A percentile compares a stretch with the other conserved stretches of the same genome.
Conservation (phyloP, 164 flowering plant species). For the Stephania japonica region DNA sequence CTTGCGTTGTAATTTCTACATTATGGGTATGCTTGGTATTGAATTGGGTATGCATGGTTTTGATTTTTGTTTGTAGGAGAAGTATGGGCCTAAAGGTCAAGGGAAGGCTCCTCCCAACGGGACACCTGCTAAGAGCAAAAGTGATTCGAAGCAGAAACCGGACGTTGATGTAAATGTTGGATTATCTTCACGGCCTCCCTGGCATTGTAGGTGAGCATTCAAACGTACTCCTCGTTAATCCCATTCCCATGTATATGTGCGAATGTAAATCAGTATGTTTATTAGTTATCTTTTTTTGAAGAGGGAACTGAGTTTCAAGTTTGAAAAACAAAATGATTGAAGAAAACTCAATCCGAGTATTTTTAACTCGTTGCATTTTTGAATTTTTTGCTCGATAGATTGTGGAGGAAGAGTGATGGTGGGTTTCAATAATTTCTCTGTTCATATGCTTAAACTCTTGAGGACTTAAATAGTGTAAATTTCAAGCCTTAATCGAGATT, state of each 20-base stretch:
- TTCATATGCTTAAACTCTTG: not conserved
- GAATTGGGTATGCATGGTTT: not conserved
- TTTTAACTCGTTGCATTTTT: no score
- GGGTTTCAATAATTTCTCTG: not conserved
- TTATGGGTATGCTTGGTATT: not conserved
- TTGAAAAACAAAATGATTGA: no score
- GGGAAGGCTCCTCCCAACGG: slow-evolving; percentile 44
- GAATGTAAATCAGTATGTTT: no score
- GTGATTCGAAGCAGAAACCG: slow-evolving; percentile 44
- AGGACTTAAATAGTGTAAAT: not conserved
- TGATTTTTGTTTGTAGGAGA: slow-evolving; percentile 51
- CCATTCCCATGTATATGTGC: not conserved
- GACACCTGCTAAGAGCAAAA: slow-evolving; percentile 40
- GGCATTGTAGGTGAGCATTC: slow-evolving; percentile 81
- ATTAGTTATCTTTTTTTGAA: no score
- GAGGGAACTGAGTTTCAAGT: no score
- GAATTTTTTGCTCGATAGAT: no score
- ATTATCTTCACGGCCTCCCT: slow-evolving; percentile 73
- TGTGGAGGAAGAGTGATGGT: not conserved
- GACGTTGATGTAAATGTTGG: slow-evolving; percentile 88
- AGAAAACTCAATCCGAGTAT: no score
- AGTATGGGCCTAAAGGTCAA: slow-evolving; percentile 94
- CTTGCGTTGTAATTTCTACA: not conserved
- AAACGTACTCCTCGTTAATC: not conserved
- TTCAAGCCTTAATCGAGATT: not conserved